Conservation (phyloP, 495 filamentous ascomycete species). For the Haplographium delicatum region DNA sequence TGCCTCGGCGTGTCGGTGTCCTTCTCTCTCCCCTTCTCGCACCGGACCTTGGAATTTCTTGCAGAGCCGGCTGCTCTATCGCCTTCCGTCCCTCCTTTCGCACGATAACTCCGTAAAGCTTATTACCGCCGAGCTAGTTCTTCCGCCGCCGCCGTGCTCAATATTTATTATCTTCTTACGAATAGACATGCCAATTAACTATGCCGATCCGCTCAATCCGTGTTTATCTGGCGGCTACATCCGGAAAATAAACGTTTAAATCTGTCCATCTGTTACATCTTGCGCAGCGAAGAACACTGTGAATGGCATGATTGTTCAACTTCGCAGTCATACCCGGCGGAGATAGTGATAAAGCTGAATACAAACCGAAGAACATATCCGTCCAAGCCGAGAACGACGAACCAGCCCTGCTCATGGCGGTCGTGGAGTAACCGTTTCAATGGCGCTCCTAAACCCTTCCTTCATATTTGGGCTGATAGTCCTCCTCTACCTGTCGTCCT, state of each 20-base stretch:
- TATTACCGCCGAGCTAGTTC: conserved; percentile 1
- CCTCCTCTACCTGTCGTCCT: conserved; percentile 83
- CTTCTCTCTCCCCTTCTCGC: too few relatives aligned
- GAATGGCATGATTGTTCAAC: conserved; percentile 11
- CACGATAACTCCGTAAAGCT: too few relatives aligned
- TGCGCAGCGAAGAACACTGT: not conserved
- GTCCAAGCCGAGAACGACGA: not conserved
- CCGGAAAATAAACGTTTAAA: not conserved
- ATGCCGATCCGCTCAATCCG: conserved; percentile 8
- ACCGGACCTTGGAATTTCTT: too few relatives aligned
- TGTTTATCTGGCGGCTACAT: not conserved
- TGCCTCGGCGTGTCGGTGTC: too few relatives aligned
- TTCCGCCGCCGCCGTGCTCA: too few relatives aligned
- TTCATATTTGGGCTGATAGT: conserved; percentile 80
- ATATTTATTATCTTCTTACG: too few relatives aligned
- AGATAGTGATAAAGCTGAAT: not conserved
- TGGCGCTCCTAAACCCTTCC: conserved; percentile 51
- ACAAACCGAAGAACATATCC: not conserved
- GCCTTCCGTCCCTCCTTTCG: too few relatives aligned
- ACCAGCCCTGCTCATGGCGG: conserved; percentile 16
- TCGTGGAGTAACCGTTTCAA: conserved; percentile 1
- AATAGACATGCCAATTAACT: not conserved
- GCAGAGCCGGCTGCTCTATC: too few relatives aligned
- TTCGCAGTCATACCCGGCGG: not conserved
- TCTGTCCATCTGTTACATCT: not conserved